Conservation (phyloP, 306 rosid genomes). For the Styphnolobium japonicum region DNA sequence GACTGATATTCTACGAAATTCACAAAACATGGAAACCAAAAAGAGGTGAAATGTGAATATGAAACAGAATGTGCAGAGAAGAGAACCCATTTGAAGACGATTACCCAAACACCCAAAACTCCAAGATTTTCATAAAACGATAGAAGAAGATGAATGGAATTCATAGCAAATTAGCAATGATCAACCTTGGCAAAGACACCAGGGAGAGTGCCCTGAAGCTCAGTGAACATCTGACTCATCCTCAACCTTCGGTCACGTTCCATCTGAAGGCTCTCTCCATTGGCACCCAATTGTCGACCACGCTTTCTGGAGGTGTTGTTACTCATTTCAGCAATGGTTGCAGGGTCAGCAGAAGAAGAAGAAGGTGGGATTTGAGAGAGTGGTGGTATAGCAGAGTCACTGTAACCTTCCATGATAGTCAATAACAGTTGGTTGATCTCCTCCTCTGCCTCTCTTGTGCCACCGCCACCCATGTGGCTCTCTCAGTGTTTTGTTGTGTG, state of each 20-base stretch:
- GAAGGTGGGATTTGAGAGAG: constrained; percentile 11
- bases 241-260: constrained; percentile 40
- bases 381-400: neutral
- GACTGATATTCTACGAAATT: neutral
- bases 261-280: neutral
- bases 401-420: neutral
- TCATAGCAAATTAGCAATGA: too few relatives aligned
- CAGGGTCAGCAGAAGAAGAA: constrained; percentile 4
- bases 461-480: neutral
- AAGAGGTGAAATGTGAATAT: neutral
- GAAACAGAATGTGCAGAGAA: neutral
- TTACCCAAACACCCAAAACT: neutral
- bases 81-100: neutral
- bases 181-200: constrained; percentile 25
- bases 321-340: neutral
- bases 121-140: neutral
- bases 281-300: neutral
- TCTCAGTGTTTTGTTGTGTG: neutral
- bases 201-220: constrained; percentile 35
- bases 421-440: neutral
- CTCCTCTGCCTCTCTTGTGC: neutral
- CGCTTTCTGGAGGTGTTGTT: constrained; percentile 25
- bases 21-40: neutral
- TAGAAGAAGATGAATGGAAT: too few relatives aligned
- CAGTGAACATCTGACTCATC: constrained; percentile 32